Base-by-base conservation (phyloP, 306 rosid genomes). In the Begonia fuchsioides region DNA sequence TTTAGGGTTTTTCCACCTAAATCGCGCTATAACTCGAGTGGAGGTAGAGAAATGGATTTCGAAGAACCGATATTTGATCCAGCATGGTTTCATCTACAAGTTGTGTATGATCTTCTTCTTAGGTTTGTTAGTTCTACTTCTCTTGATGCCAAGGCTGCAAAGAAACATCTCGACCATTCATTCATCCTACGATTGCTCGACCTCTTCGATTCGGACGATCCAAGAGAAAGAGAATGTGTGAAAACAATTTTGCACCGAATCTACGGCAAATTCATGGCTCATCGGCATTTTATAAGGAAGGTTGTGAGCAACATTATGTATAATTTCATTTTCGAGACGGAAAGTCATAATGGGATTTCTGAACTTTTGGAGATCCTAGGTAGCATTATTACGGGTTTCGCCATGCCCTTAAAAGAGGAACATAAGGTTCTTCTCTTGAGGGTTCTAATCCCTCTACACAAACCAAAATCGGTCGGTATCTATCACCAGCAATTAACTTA, bases 41-140 rank as follows among this genome's bases (percentile, higher is more conserved):
- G 87, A 39, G 92, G n/a, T n/a, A n/a, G 92, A 44, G 98, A 86
- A 74, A 74, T 83, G 10, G 96, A 82, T 54, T 93, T 79, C 15
- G 98, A 92, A 48, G 98, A 92, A 67, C 98, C 96, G 15, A 64
- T 86, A 76, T 92, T 92, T 66, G 99, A 92, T 72, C 99, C 99
- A 12, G 83, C 93, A 50, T 92, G 96, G 96, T 82, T 93, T 26
- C 78, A 79, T 69, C 60, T 92, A 49, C 99, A 92, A 70, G 50
- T 82, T 67, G 96, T 92, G 56, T 92, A 92, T 62, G 99, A 86
- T 69, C 80, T 92, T 17, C 96, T 92, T 49, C 88, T 86, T 58
- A 92, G 76, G 11, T 79, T 92, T 61, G 62, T 80, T 70, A 79
- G 90, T 65, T 69, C 57, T 51, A 66, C 52, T 55, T 77, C 99